Conservation (phyloP, 2,329 filamentous ascomycete genomes). For the Trichoderma sp. region DNA sequence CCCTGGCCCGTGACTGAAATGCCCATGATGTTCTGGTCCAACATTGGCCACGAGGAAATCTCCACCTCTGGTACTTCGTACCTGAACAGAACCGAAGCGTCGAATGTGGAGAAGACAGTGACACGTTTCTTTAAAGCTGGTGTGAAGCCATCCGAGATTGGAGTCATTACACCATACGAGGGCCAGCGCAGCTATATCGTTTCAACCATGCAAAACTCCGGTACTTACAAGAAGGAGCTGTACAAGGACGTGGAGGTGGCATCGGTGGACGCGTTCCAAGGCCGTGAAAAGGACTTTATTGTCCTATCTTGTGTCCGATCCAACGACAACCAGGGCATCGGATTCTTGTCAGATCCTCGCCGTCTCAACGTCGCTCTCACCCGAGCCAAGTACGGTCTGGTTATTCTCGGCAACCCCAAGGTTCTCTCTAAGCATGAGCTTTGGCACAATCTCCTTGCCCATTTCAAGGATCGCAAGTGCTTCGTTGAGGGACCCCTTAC, state of each 20-base stretch:
- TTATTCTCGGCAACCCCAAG: conserved; percentile 97
- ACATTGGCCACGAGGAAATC: conserved; percentile 96
- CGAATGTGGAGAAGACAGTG: conserved; percentile 97
- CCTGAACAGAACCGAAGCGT: conserved; percentile 93
- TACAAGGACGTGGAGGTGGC: conserved; percentile 99
- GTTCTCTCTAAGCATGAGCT: conserved; percentile 96
- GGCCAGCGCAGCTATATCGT: conserved; percentile 98
- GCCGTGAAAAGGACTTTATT: conserved; percentile 98
- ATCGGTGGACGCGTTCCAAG: conserved; percentile 97
- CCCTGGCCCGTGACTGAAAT: conserved; percentile 93
- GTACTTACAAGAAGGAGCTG: conserved; percentile 95
- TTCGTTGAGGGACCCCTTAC: conserved; percentile 93
- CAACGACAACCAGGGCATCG: conserved; percentile 98
- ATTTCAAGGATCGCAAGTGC: conserved; percentile 97
- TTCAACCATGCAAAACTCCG: conserved; percentile 98
- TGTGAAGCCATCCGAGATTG: conserved; percentile 90
- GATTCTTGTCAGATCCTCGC: conserved; percentile 95
- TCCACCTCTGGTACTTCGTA: conserved; percentile 97
- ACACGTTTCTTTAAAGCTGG: conserved; percentile 98
- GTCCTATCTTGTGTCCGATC: conserved; percentile 96
- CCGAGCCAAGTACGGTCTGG: conserved; percentile 92
- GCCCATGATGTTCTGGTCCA: conserved; percentile 99
- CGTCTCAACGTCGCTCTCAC: conserved; percentile 97
- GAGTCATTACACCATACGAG: conserved; percentile 98
- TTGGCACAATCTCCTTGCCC: conserved; percentile 91